Evolutionary conservation across 805 yeast species (phyloP).

Genomic region (Ogataea kodamae): DNA sequence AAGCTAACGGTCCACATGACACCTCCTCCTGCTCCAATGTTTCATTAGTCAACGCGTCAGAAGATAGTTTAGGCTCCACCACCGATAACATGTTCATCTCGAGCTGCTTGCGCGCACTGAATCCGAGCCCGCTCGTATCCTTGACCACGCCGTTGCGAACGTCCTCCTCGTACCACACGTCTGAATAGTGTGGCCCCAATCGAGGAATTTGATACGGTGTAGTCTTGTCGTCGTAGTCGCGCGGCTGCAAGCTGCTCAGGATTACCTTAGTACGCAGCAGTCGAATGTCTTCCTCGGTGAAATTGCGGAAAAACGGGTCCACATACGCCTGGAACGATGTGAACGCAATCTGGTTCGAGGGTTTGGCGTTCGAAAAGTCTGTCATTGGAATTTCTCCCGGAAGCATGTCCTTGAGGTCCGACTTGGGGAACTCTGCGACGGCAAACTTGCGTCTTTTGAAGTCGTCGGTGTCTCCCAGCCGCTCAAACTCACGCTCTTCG

Average conservation of each 20-base stretch:
- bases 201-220: conserved; percentile 81
- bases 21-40: conserved; percentile 66
- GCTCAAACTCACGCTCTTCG: conserved; percentile 56
- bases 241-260: conserved; percentile 45
- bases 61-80: conserved; percentile 53
- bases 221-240: conserved; percentile 59
- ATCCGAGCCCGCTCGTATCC: conserved; percentile 13
- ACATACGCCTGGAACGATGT: conserved; percentile 80
- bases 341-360: conserved; percentile 87
- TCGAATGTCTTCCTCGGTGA: conserved; percentile 75
- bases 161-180: conserved; percentile 86
- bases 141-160: conserved; percentile 31
- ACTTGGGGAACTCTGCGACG: conserved; percentile 85
- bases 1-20: conserved; percentile 88
- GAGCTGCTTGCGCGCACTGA: conserved; percentile 21
- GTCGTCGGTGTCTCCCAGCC: conserved; percentile 54
- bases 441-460: conserved; percentile 73
- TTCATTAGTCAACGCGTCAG: conserved; percentile 56
- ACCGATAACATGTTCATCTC: conserved; percentile 21
- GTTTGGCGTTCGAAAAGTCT: conserved; percentile 82
- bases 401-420: conserved; percentile 66
- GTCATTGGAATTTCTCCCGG: conserved; percentile 88
- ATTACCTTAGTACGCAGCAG: conserved; percentile 62
- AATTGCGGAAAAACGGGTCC: conserved; percentile 79
- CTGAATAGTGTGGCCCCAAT: conserved; percentile 77